phyloP scores from a whole-genome alignment of 2,329 filamentous ascomycete genomes.

The Paecilomyces sp. region DNA sequence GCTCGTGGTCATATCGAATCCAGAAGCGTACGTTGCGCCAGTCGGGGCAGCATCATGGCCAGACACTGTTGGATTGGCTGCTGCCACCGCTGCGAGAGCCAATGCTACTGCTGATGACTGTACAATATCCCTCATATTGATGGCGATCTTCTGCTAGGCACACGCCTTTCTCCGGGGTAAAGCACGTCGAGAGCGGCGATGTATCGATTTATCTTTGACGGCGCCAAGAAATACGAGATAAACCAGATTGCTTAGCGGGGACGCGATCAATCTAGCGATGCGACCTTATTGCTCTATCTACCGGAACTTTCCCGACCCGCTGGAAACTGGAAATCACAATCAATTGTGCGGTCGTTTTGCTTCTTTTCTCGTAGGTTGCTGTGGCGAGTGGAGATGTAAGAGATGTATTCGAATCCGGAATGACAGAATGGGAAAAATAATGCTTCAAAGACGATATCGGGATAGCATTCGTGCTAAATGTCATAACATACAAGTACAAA shows the following conservation, averaged over 20 bases:
- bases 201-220: background rate
- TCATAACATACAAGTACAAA: background rate
- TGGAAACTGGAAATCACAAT: background rate
- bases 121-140: background rate
- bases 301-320: background rate
- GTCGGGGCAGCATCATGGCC: conserved; percentile 11
- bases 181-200: background rate
- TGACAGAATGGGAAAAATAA: background rate
- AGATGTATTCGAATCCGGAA: background rate
- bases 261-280: background rate
- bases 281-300: background rate
- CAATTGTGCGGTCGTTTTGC: background rate
- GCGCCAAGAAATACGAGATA: background rate
- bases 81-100: background rate
- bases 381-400: background rate
- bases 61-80: background rate
- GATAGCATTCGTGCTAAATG: background rate
- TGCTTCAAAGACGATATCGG: background rate
- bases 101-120: background rate
- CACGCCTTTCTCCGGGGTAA: no score
- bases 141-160: background rate
- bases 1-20: conserved; percentile 22
- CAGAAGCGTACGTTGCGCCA: conserved; percentile 17
- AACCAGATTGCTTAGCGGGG: background rate
- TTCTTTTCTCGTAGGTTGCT: background rate